phyloP scores from a whole-genome alignment of 1,139 yeast genomes.

The Sugiyamaella japonica region DNA sequence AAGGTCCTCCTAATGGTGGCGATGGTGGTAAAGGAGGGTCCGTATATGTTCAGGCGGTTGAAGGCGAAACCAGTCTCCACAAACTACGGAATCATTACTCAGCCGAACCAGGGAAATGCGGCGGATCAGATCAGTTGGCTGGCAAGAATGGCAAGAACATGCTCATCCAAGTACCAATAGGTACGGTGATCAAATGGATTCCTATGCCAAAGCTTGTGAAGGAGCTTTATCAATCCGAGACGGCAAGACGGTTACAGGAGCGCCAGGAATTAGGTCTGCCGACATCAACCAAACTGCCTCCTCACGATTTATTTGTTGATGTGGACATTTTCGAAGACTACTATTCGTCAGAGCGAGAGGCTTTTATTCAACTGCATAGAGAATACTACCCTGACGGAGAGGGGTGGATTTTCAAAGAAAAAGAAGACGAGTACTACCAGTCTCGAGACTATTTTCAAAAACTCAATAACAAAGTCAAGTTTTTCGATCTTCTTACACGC shows the following conservation, averaged over 20 bases:
- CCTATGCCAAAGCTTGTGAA: slow-evolving; percentile 60
- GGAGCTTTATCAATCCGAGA: slow-evolving; percentile 15
- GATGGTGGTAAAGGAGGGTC: slow-evolving; percentile 96
- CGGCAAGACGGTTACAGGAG: slow-evolving; percentile 15
- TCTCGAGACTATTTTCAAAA: slow-evolving; percentile 63
- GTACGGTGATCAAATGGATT: slow-evolving; percentile 83
- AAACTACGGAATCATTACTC: slow-evolving; percentile 63
- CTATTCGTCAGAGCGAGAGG: slow-evolving; percentile 20
- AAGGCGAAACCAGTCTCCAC: slow-evolving; percentile 62
- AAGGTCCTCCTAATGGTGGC: slow-evolving; percentile 98
- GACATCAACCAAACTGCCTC: slow-evolving; percentile 7
- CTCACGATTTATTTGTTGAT: slow-evolving; percentile 10
- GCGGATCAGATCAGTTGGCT: slow-evolving; percentile 74
- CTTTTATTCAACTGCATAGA: slow-evolving; percentile 52
- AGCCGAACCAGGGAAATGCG: slow-evolving; percentile 72
- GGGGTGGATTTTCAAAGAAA: slow-evolving; percentile 83
- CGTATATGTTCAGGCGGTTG: slow-evolving; percentile 76
- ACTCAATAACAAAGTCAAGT: slow-evolving; percentile 60
- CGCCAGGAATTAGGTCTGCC: slow-evolving; percentile 3
- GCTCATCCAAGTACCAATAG: slow-evolving; percentile 83
- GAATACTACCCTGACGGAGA: slow-evolving; percentile 62
- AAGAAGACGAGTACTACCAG: slow-evolving; percentile 67
- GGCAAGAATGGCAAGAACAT: slow-evolving; percentile 82
- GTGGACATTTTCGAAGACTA: slow-evolving; percentile 19
- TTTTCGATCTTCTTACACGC: slow-evolving; percentile 61